Conservation (phyloP, 2,329 filamentous ascomycete species). For the Pleurostoma richardsiae region DNA sequence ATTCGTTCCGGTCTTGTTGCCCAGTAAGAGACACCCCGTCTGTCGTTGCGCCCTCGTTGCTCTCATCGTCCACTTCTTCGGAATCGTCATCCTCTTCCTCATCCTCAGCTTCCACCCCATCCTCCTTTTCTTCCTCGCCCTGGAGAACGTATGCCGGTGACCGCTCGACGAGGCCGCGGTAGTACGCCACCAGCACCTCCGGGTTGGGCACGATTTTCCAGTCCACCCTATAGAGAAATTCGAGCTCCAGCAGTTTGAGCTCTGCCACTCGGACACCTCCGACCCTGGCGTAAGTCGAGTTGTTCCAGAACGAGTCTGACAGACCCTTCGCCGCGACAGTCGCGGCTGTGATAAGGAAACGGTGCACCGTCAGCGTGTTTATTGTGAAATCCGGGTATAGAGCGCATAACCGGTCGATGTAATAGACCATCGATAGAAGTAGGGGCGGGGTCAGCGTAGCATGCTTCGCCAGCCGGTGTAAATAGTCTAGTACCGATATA, state of each 20-base stretch:
- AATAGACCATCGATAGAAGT: slow-evolving; percentile 97
- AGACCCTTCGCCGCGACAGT: slow-evolving; percentile 95
- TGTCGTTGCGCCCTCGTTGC: slow-evolving; percentile 12
- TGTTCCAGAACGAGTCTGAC: slow-evolving; percentile 97
- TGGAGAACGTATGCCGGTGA: slow-evolving; percentile 52
- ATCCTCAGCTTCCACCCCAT: slow-evolving; percentile 22
- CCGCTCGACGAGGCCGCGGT: slow-evolving; percentile 74
- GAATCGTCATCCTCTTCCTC: slow-evolving; percentile 24
- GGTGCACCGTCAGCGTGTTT: slow-evolving; percentile 92
- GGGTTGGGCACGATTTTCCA: slow-evolving; percentile 97
- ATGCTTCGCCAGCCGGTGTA: slow-evolving; percentile 87
- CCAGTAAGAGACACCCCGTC: no score
- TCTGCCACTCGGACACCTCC: slow-evolving; percentile 89
- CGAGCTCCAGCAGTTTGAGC: slow-evolving; percentile 84
- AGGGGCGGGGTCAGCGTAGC: slow-evolving; percentile 90
- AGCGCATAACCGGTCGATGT: slow-evolving; percentile 90
- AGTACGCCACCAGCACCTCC: slow-evolving; percentile 90
- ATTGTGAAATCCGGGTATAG: slow-evolving; percentile 94
- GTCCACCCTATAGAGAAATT: slow-evolving; percentile 87
- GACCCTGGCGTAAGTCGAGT: slow-evolving; percentile 90
- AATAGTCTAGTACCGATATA: slow-evolving; percentile 91
- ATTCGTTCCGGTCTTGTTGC: no score
- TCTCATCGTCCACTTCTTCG: slow-evolving; percentile 22
- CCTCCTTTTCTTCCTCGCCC: slow-evolving; percentile 20
- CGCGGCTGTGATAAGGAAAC: slow-evolving; percentile 91